phyloP scores from a whole-genome alignment of 805 yeast species.

The Wickerhamomyces canadensis region DNA sequence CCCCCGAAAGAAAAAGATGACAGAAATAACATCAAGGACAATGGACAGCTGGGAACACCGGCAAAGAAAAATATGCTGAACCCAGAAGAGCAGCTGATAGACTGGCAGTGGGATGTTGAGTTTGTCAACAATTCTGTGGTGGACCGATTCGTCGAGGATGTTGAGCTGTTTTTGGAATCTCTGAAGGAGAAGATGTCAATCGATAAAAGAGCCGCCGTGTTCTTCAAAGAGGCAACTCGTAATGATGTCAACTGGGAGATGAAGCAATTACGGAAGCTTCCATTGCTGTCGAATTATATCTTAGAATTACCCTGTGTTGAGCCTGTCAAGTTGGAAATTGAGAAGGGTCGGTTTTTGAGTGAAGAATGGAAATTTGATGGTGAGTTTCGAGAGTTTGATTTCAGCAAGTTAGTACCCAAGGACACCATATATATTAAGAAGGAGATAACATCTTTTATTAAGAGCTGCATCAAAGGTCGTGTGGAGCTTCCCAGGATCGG shows the following conservation, averaged over 20 bases:
- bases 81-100: not conserved
- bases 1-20: not conserved
- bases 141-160: not conserved
- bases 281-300: not conserved
- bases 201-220: slow-evolving; percentile 1
- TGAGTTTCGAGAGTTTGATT: not conserved
- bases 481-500: not conserved
- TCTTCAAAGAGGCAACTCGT: not conserved
- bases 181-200: slow-evolving; percentile 2
- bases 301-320: not conserved
- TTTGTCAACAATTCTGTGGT: not conserved
- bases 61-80: not conserved
- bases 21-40: not conserved
- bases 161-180: not conserved
- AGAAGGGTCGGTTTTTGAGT: not conserved
- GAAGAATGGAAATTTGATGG: not conserved
- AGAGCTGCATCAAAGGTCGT: not conserved
- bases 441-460: slow-evolving; percentile 8
- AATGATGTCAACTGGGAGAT: not conserved
- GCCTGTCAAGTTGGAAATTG: not conserved
- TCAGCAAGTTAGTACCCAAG: slow-evolving; percentile 6
- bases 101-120: not conserved
- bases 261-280: not conserved
- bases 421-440: slow-evolving; percentile 11
- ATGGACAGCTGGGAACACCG: not conserved